These are phyloP conservation scores for Coniella lustricola DNA, from an alignment of 2,329 filamentous ascomycete genomes.

Conservation along the genomic window DNA sequence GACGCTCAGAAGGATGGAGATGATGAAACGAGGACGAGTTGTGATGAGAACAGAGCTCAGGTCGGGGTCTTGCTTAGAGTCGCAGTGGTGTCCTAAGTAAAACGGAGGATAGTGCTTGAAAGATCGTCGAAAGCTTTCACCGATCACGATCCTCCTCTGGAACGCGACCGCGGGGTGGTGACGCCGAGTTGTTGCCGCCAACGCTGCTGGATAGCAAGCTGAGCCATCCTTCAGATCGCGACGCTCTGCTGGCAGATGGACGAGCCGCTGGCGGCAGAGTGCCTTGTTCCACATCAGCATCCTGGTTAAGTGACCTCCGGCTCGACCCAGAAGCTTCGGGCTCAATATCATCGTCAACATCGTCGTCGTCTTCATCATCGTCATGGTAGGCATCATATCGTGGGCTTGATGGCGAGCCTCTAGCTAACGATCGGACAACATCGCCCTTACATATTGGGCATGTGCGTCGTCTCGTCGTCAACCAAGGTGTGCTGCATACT, in stretches of 20 bases:
- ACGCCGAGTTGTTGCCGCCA: conserved; percentile 7
- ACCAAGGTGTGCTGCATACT: conserved; percentile 74
- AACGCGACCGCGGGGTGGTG: conserved; percentile 4
- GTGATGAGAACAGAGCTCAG: too few species aligned
- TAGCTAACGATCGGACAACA: conserved; percentile 67
- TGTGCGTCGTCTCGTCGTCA: conserved; percentile 90
- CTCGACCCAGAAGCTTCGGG: conserved; percentile 19
- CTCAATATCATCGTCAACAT: conserved; percentile 36
- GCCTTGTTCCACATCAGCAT: conserved; percentile 39
- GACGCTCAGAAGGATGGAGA: neutral
- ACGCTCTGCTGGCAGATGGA: neutral
- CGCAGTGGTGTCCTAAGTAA: too few species aligned
- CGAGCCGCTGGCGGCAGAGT: conserved; percentile 22
- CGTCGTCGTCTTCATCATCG: conserved; percentile 39
- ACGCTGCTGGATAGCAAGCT: conserved; percentile 13
- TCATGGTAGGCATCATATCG: conserved; percentile 50
- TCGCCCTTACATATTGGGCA: conserved; percentile 98
- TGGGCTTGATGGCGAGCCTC: conserved; percentile 42
- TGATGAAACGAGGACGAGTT: neutral
- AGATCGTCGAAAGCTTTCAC: neutral
- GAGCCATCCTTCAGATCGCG: conserved; percentile 9
- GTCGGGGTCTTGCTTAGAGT: too few species aligned
- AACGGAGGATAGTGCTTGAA: too few species aligned
- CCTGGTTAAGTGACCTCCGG: conserved; percentile 19
- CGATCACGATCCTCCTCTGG: conserved; percentile 14